Percentiles rank a stretch among this genome's conserved stretches.
Evolutionary conservation across 2,329 filamentous ascomycete genomes (phyloP).

Genomic region (Alternaria atra): DNA sequence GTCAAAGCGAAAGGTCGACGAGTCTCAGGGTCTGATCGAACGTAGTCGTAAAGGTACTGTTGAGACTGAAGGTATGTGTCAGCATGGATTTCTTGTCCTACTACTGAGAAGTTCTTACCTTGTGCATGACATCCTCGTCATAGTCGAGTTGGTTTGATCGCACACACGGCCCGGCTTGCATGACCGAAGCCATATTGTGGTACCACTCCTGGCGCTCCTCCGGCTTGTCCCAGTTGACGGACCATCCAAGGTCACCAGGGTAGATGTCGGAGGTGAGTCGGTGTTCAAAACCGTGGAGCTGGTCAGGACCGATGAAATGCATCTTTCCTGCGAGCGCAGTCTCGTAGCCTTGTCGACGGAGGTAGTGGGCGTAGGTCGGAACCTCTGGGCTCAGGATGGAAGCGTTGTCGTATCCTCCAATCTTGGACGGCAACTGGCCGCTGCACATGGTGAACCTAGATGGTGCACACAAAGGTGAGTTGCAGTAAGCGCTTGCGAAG

Average conservation of each 20-base stretch:
- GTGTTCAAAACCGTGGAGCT: conserved; percentile 92
- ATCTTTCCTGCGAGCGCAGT: conserved; percentile 94
- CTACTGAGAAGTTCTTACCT: conserved; percentile 47
- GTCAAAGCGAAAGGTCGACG: conserved; percentile 84
- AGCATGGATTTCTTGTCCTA: conserved; percentile 1
- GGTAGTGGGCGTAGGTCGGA: conserved; percentile 91
- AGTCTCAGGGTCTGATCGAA: conserved; percentile 76
- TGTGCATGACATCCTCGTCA: conserved; percentile 95
- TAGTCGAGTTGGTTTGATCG: conserved; percentile 96
- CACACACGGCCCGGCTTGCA: conserved; percentile 87
- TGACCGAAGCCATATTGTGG: conserved; percentile 92
- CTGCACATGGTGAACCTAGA: conserved; percentile 96
- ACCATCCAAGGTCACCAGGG: conserved; percentile 92
- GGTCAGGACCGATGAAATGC: conserved; percentile 91
- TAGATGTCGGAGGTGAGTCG: conserved; percentile 92
- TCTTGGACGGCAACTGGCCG: conserved; percentile 88
- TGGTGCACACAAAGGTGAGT: conserved; percentile 89
- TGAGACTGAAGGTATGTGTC: conserved; percentile 62
- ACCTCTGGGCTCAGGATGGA: conserved; percentile 83
- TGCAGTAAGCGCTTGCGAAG: conserved; percentile 94
- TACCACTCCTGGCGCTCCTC: conserved; percentile 86
- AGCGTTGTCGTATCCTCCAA: conserved; percentile 91
- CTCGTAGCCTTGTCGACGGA: conserved; percentile 85
- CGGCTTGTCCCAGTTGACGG: conserved; percentile 93
- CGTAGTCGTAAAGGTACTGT: conserved; percentile 90